Evolutionary conservation across 2,329 filamentous ascomycete species (phyloP), one percentile per base, ranked within the genome.

Genomic region (Fusarium anthophilum): DNA sequence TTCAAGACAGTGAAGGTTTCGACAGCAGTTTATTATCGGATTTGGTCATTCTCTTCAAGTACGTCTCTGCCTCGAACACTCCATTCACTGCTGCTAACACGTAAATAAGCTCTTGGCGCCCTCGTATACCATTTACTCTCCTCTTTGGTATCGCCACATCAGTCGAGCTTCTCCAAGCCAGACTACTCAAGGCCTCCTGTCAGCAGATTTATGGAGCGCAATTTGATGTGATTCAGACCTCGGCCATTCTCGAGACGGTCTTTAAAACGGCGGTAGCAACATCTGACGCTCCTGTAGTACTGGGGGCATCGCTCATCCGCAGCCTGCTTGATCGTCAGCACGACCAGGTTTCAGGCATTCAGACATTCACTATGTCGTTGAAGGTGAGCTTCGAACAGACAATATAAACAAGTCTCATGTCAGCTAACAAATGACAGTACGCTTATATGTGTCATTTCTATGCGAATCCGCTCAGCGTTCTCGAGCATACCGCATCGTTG

Each of bases 391-490:
- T 55, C 20, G 17, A 22, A 20, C 38, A 43, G 8, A 11, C 24
- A 10, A 20, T 9, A 32, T 6, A 28, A 5, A 24, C 22, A 37
- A 4, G 35, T 22, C 30, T 22, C 35, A 26, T 30, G 18, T 55
- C 39, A 38, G 26, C 70, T 78, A 44, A 79, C 76, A 8, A 45
- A 9, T 26, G 70, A 24, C 80, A 94, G 89, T 96, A 96, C 82
- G 90, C 92, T 2, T 94, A 95, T 79, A 95, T 97, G 93, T 94
- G 92, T 65, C 93, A 95, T 80, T 96, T 94, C 78, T 96, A 94
- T 76, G 92, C 92, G 44, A 96, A 95, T 75, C 90, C 92, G 2
- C 84, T 95, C 8, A 94, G 91, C 69, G 81, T 94, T 8, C 86
- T 96, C 39, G 81, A 91, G 15, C 83, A 83, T 6, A 69, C 70